Evolutionary conservation across 2,329 filamentous ascomycete species (phyloP).

Genomic region (Alternaria novae-zelandiae): DNA sequence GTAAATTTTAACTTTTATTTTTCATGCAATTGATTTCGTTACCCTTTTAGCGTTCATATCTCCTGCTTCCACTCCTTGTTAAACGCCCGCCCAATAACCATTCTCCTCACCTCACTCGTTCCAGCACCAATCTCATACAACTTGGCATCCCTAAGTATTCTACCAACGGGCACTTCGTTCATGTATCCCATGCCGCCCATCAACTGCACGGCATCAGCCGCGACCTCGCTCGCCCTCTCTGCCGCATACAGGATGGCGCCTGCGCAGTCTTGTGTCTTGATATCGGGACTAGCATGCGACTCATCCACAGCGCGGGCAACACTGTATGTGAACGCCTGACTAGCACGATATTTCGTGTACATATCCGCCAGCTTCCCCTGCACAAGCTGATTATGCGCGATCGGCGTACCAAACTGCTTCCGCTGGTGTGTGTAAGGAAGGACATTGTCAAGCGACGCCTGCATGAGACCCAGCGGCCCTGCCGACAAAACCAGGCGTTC

Average conservation of each 20-base stretch:
- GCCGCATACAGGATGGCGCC: conserved; percentile 93
- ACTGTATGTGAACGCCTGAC: conserved; percentile 83
- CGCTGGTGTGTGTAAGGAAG: conserved; percentile 89
- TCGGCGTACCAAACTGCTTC: conserved; percentile 84
- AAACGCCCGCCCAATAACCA: conserved; percentile 92
- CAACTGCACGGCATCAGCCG: conserved; percentile 87
- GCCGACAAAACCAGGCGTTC: conserved; percentile 91
- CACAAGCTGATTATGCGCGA: conserved; percentile 90
- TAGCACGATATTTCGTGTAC: conserved; percentile 91
- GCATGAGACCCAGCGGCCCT: conserved; percentile 93
- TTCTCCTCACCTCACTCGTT: conserved; percentile 89
- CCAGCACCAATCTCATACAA: conserved; percentile 97
- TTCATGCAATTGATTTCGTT: not conserved
- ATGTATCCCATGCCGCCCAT: conserved; percentile 96
- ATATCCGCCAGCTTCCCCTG: conserved; percentile 95
- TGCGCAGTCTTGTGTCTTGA: conserved; percentile 90
- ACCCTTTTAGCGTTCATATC: conserved; percentile 2
- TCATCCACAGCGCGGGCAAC: conserved; percentile 79
- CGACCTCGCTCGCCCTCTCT: conserved; percentile 85
- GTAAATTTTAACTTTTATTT: conserved; percentile 1
- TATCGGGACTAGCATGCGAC: conserved; percentile 56
- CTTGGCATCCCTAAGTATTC: conserved; percentile 78
- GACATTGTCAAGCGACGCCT: conserved; percentile 82
- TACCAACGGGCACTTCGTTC: conserved; percentile 90
- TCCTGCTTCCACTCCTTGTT: conserved; percentile 75